Conservation (phyloP, 371 early-diverging fungal genomes). For the Rhizopus arrhizus region DNA sequence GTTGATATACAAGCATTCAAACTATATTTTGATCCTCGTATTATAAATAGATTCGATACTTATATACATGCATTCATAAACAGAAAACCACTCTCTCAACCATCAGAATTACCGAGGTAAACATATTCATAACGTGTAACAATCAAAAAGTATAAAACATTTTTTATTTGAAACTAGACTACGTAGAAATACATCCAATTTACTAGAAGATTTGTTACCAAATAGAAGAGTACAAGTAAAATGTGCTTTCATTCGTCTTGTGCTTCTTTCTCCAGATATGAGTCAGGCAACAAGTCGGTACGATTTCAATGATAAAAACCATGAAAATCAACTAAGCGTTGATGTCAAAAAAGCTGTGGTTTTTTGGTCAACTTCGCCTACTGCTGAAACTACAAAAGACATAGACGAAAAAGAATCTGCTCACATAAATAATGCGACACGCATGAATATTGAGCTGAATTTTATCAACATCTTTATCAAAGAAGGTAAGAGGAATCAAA, state of each 20-base stretch:
- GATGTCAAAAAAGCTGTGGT: conserved; percentile 36
- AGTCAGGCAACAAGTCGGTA: conserved; percentile 36
- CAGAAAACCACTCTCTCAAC: not conserved
- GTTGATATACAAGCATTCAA: conserved; percentile 57
- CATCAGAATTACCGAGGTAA: not conserved
- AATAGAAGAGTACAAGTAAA: conserved; percentile 28
- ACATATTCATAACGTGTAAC: conserved; percentile 6
- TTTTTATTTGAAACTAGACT: conserved; percentile 22
- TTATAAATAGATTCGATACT: conserved; percentile 52
- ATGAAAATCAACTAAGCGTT: conserved; percentile 39
- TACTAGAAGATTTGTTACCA: conserved; percentile 4
- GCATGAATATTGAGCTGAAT: conserved; percentile 39
- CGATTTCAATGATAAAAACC: conserved; percentile 38
- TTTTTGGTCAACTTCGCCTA: conserved; percentile 21
- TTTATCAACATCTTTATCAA: conserved; percentile 50
- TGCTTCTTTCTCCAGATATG: conserved; percentile 53
- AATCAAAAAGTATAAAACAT: too few relatives aligned
- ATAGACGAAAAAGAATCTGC: not conserved
- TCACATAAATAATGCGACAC: conserved; percentile 3
- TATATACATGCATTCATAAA: conserved; percentile 41
- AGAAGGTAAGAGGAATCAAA: conserved; percentile 18
- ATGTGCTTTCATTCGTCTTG: conserved; percentile 46
- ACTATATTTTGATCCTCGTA: conserved; percentile 52
- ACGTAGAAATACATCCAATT: conserved; percentile 3
- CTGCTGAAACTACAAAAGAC: conserved; percentile 2